phyloP scores from a whole-genome alignment of 1,284 basidiomycete genomes.

The Ustilago loliicola region DNA sequence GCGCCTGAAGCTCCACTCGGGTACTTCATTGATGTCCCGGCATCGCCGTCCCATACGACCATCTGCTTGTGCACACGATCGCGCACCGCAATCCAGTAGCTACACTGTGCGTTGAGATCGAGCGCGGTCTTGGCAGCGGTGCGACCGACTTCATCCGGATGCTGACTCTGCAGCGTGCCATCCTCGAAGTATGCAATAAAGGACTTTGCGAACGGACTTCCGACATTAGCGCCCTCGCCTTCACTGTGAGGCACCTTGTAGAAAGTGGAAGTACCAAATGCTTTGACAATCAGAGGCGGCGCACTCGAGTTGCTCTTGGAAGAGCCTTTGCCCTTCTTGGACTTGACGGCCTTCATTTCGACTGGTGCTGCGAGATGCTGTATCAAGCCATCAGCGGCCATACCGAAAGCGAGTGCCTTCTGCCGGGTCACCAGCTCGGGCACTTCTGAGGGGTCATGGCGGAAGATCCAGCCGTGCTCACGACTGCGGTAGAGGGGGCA shows the following conservation, averaged over 20 bases:
- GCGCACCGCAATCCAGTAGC: constrained; percentile 95
- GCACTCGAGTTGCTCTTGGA: constrained; percentile 16
- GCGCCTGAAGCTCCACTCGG: constrained; percentile 51
- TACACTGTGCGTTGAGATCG: constrained; percentile 93
- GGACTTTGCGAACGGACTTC: constrained; percentile 87
- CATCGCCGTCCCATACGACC: constrained; percentile 84
- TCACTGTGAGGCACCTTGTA: constrained; percentile 97
- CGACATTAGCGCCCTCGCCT: constrained; percentile 93
- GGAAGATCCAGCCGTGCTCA: constrained; percentile 90
- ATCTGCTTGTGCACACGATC: constrained; percentile 93
- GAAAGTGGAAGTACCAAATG: constrained; percentile 72
- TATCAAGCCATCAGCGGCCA: constrained; percentile 51
- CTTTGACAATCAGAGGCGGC: constrained; percentile 34
- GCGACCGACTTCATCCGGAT: constrained; percentile 73
- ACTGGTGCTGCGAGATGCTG: constrained; percentile 44
- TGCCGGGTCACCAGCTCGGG: constrained; percentile 46
- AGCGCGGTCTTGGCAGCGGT: constrained; percentile 85
- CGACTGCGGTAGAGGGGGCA: constrained; percentile 88
- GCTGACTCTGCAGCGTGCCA: constrained; percentile 73
- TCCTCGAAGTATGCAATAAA: constrained; percentile 91
- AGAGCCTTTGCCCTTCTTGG: constrained; percentile 27
- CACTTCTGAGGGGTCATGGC: constrained; percentile 26
- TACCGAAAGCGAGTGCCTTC: constrained; percentile 51
- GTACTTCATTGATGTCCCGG: constrained; percentile 71
- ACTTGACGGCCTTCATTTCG: constrained; percentile 22